These are phyloP conservation scores for Lactifluus piperatus DNA, from an alignment of 768 basidiomycete genomes.

Conservation along the genomic window DNA sequence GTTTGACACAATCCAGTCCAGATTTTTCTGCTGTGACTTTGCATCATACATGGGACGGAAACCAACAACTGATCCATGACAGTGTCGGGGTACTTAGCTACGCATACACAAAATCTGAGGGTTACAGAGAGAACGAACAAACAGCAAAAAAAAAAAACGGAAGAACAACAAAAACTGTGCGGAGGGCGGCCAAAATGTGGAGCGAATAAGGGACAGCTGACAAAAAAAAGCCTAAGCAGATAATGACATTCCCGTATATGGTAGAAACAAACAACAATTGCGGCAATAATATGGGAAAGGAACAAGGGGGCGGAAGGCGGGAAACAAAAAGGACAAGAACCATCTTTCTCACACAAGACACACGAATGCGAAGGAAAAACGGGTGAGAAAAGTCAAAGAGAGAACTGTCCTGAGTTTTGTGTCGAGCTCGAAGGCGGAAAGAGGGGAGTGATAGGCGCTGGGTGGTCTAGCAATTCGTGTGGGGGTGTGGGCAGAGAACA, in stretches of 20 bases:
- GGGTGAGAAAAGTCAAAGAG: background rate
- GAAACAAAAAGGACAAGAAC: background rate
- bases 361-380: background rate
- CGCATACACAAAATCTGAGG: slow-evolving; percentile 8
- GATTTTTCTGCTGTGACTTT: background rate
- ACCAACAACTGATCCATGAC: background rate
- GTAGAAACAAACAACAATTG: slow-evolving; percentile 13
- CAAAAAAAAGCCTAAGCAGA: background rate
- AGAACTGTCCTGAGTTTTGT: slow-evolving; percentile 11
- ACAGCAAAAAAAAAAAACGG: background rate
- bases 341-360: slow-evolving; percentile 9
- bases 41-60: background rate
- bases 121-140: slow-evolving; percentile 11
- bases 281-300: background rate
- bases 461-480: background rate
- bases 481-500: background rate
- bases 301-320: background rate
- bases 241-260: slow-evolving; percentile 5
- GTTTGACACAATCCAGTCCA: background rate
- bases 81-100: slow-evolving; percentile 5
- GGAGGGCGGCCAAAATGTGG: slow-evolving; percentile 4
- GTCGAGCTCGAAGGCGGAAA: background rate
- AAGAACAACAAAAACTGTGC: background rate
- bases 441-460: background rate
- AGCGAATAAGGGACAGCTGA: background rate